A percentile compares a stretch with the other conserved stretches of the same genome.
These are phyloP conservation scores for Fusarium equiseti DNA, from an alignment of 2,329 filamentous ascomycete species.

Conservation along the genomic window DNA sequence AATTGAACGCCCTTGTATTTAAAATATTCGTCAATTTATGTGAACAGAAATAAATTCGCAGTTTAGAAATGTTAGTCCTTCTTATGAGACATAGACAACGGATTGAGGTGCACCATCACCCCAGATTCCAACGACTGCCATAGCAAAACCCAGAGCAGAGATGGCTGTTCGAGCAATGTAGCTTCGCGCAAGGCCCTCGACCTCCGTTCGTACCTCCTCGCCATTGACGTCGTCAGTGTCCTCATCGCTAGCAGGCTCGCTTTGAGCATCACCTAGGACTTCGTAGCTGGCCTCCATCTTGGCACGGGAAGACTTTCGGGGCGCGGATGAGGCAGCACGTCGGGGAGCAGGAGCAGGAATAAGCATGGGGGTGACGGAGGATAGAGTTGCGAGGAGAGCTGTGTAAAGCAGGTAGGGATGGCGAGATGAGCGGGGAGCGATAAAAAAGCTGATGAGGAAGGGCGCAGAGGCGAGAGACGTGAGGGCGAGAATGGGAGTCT, in stretches of 20 bases:
- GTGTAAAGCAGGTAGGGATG: slow-evolving; percentile 95
- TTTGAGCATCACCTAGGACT: slow-evolving; percentile 68
- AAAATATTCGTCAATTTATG: slow-evolving; percentile 32
- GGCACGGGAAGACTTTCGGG: slow-evolving; percentile 51
- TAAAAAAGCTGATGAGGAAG: slow-evolving; percentile 80
- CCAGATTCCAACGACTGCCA: slow-evolving; percentile 75
- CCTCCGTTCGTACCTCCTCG: slow-evolving; percentile 69
- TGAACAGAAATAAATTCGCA: slow-evolving; percentile 20
- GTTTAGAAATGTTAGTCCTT: background rate
- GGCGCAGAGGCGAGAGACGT: slow-evolving; percentile 76
- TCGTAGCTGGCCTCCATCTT: slow-evolving; percentile 80
- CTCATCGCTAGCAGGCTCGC: slow-evolving; percentile 63
- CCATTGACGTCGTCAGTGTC: slow-evolving; percentile 69
- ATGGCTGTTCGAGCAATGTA: slow-evolving; percentile 67
- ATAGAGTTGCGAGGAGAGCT: slow-evolving; percentile 73
- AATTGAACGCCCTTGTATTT: slow-evolving; percentile 36
- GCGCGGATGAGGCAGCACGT: slow-evolving; percentile 47
- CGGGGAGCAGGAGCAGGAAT: slow-evolving; percentile 54
- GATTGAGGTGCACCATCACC: slow-evolving; percentile 65
- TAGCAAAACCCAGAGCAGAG: slow-evolving; percentile 67
- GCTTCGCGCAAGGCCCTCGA: slow-evolving; percentile 67
- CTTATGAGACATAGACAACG: slow-evolving; percentile 52
- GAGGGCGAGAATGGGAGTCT: slow-evolving; percentile 74
- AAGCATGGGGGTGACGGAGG: slow-evolving; percentile 66
- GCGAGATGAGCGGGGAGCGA: slow-evolving; percentile 79